Percentiles rank a stretch among this genome's conserved stretches.
Conservation (phyloP, 75 land plant species). For the Isoetes taiwanensis region DNA sequence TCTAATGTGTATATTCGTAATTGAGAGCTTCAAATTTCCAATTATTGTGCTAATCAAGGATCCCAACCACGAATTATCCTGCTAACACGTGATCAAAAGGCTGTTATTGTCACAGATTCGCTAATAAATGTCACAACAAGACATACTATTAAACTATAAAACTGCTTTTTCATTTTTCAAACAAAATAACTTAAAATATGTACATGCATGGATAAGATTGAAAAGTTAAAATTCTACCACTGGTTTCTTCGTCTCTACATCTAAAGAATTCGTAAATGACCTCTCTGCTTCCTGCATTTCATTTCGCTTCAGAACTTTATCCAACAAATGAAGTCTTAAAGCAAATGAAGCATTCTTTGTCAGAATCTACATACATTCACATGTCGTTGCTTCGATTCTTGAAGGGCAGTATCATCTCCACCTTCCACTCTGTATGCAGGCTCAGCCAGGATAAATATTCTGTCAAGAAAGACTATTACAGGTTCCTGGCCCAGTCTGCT, state of each 20-base stretch:
- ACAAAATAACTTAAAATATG: constrained; percentile 1
- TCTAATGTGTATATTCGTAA: constrained; percentile 93
- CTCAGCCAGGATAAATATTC: constrained; percentile 79
- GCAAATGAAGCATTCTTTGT: background rate
- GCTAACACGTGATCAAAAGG: background rate
- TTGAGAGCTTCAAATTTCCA: constrained; percentile 87
- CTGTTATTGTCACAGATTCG: background rate
- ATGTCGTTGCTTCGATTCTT: constrained; percentile 58
- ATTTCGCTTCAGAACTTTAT: background rate
- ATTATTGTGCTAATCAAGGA: constrained; percentile 78
- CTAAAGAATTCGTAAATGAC: constrained; percentile 38
- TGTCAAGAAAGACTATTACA: constrained; percentile 74
- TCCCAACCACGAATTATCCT: constrained; percentile 94
- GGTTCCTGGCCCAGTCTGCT: constrained; percentile 97
- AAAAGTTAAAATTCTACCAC: constrained; percentile 34
- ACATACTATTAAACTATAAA: background rate
- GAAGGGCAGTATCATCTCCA: constrained; percentile 39
- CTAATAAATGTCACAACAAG: background rate
- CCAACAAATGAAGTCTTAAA: background rate
- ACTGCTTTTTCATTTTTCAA: background rate
- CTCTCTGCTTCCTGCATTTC: constrained; percentile 61
- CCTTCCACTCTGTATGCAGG: constrained; percentile 79
- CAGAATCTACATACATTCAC: constrained; percentile 25
- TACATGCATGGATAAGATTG: background rate
- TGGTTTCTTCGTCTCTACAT: constrained; percentile 20